Percentiles rank a stretch among this genome's conserved stretches.
These are phyloP conservation scores for Arctium minus DNA, from an alignment of 129 eudicot genomes.

Conservation along the genomic window DNA sequence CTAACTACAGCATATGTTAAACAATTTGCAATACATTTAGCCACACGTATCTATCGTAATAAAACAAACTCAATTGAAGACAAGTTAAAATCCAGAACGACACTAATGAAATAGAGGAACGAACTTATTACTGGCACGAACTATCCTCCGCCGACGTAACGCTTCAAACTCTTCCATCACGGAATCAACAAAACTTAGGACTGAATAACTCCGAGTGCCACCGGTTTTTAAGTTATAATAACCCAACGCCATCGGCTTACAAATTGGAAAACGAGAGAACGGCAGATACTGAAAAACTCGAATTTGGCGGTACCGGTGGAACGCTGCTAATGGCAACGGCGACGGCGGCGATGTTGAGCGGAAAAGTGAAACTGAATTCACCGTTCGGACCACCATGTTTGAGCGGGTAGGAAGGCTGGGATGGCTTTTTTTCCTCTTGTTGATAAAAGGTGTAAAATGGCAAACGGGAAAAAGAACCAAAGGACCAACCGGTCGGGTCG, in stretches of 20 bases:
- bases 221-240: conserved; percentile 11
- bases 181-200: conserved; percentile 45
- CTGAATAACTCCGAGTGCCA: conserved; percentile 32
- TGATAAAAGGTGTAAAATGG: conserved; percentile 14
- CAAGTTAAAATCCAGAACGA: not conserved
- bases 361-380: conserved; percentile 40
- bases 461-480: not conserved
- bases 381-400: conserved; percentile 63
- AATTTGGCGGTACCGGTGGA: conserved; percentile 32
- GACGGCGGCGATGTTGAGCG: conserved; percentile 47
- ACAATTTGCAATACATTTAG: not conserved
- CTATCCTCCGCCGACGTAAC: conserved; percentile 34
- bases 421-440: conserved; percentile 2
- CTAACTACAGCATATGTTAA: not conserved
- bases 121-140: conserved; percentile 58
- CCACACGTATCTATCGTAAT: not conserved
- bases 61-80: conserved; percentile 3
- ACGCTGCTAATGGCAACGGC: conserved; percentile 25
- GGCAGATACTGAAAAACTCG: conserved; percentile 25
- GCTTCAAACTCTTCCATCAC: conserved; percentile 53
- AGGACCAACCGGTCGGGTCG: not conserved
- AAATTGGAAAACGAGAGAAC: conserved; percentile 12
- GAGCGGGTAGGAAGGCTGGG: not conserved
- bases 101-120: conserved; percentile 1
- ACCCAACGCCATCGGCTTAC: conserved; percentile 18